These are phyloP conservation scores for Alternaria sp. DNA, from an alignment of 2,329 filamentous ascomycete species.

Conservation along the genomic window DNA sequence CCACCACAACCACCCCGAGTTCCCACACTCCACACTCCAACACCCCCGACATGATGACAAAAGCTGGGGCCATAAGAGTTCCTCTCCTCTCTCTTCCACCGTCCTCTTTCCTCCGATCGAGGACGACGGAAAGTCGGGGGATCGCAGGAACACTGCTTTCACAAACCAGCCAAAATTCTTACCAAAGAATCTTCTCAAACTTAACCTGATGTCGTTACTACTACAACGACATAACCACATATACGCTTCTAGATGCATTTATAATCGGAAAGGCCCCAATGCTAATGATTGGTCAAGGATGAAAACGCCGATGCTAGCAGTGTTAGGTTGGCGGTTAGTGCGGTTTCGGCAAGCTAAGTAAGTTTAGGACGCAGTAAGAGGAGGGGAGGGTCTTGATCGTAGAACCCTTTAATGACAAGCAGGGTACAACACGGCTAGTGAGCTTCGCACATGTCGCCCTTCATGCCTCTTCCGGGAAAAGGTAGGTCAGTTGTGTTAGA, in stretches of 20 bases:
- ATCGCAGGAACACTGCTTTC: conserved; percentile 37
- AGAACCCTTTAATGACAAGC: no score
- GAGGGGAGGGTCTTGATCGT: background rate
- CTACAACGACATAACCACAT: background rate
- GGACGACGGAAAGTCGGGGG: conserved; percentile 2
- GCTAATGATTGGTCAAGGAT: conserved; percentile 15
- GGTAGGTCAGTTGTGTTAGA: no score
- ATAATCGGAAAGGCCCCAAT: background rate
- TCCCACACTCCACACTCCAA: no score
- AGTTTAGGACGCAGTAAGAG: background rate
- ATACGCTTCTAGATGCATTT: background rate
- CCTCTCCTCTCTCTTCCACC: conserved; percentile 16
- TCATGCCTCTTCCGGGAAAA: no score
- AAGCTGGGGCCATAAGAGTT: conserved; percentile 49
- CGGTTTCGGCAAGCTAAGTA: no score
- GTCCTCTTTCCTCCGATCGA: no score
- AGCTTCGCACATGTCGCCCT: no score
- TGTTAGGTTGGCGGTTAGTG: background rate
- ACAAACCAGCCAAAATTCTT: conserved; percentile 29
- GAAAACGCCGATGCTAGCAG: background rate
- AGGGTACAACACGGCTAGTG: no score
- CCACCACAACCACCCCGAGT: no score
- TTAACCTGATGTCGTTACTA: conserved; percentile 24
- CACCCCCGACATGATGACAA: conserved; percentile 38
- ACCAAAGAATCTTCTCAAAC: conserved; percentile 37